phyloP scores from a whole-genome alignment of 2,329 filamentous ascomycete genomes.

The Ophiostoma quercus region DNA sequence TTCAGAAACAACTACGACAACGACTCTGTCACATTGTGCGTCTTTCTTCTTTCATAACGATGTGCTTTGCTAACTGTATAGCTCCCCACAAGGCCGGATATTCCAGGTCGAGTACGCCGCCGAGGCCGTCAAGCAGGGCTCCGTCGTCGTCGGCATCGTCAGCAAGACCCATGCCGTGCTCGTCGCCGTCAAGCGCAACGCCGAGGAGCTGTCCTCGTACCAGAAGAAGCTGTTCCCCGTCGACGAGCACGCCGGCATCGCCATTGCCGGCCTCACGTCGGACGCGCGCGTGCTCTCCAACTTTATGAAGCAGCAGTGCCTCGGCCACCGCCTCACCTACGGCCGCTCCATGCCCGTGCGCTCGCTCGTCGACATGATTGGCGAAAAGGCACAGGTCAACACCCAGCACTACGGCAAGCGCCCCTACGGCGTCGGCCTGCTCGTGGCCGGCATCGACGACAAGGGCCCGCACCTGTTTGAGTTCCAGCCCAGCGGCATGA shows the following conservation, averaged over 20 bases:
- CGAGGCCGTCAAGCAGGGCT: constrained; percentile 98
- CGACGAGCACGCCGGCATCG: constrained; percentile 91
- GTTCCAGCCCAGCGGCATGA: constrained; percentile 94
- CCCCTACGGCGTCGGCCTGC: constrained; percentile 88
- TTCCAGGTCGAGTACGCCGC: constrained; percentile 99
- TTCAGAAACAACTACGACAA: constrained; percentile 99
- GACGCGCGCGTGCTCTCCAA: constrained; percentile 98
- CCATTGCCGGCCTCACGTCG: constrained; percentile 92
- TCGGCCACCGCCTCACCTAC: constrained; percentile 92
- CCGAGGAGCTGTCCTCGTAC: constrained; percentile 98
- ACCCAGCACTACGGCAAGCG: constrained; percentile 96
- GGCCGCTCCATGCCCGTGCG: constrained; percentile 87
- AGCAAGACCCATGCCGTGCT: constrained; percentile 98
- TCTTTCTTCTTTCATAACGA: no score
- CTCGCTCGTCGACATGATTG: constrained; percentile 85
- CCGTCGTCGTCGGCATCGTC: constrained; percentile 91
- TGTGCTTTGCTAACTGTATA: constrained; percentile 42
- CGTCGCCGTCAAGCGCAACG: constrained; percentile 96
- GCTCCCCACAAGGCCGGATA: constrained; percentile 97
- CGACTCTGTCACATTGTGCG: constrained; percentile 98
- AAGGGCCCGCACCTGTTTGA: constrained; percentile 94
- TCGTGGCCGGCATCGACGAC: constrained; percentile 91
- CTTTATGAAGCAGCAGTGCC: constrained; percentile 99
- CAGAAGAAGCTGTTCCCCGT: constrained; percentile 98
- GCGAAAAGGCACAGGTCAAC: constrained; percentile 94